Percentiles rank a stretch among this genome's conserved stretches.
Conservation (phyloP, 2,329 filamentous ascomycete genomes). For the Neoascochyta sp. region DNA sequence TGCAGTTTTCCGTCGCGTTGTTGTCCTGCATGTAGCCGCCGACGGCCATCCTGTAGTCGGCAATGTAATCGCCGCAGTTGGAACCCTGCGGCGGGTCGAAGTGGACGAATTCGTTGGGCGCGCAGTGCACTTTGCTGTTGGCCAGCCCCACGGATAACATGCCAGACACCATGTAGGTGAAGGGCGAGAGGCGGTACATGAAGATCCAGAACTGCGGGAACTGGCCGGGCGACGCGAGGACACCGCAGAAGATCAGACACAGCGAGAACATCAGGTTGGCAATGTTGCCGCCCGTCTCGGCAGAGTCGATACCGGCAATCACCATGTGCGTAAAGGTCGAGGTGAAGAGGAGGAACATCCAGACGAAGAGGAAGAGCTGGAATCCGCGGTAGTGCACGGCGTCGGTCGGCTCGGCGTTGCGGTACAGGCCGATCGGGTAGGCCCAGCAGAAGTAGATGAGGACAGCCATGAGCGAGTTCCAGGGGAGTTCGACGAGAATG, state of each 20-base stretch:
- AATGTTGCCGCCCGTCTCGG: constrained; percentile 71
- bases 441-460: constrained; percentile 80
- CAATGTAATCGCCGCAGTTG: constrained; percentile 45
- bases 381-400: constrained; percentile 65
- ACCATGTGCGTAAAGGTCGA: constrained; percentile 77
- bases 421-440: constrained; percentile 75
- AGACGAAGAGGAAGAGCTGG: constrained; percentile 74
- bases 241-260: constrained; percentile 68
- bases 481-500: constrained; percentile 80
- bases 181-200: constrained; percentile 67
- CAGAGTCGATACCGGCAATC: constrained; percentile 70
- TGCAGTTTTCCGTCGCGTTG: constrained; percentile 45
- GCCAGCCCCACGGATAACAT: constrained; percentile 53
- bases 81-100: constrained; percentile 38
- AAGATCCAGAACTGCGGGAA: constrained; percentile 73
- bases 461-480: constrained; percentile 73
- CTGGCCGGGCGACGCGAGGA: constrained; percentile 54
- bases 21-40: constrained; percentile 43
- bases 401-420: constrained; percentile 61
- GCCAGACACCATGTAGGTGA: constrained; percentile 56
- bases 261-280: constrained; percentile 72
- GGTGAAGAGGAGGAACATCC: constrained; percentile 73
- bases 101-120: constrained; percentile 37
- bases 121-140: constrained; percentile 45
- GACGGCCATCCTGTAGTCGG: constrained; percentile 30